Base-by-base conservation (phyloP, 2,329 filamentous ascomycete genomes). In the Microcyclosporella mali region DNA sequence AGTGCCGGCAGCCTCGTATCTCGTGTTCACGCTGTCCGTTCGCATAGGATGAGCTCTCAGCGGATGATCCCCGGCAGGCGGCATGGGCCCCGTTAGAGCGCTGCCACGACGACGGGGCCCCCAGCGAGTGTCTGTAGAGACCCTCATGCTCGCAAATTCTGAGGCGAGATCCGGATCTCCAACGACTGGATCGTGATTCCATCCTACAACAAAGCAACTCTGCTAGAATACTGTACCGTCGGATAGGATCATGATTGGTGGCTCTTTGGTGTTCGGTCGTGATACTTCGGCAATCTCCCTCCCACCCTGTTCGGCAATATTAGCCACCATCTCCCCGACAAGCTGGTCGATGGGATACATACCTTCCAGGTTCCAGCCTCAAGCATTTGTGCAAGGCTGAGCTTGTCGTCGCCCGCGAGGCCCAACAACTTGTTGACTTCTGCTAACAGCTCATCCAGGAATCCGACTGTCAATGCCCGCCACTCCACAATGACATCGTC, bases 351-450 rank as follows among this genome's bases (percentile, higher is more conserved):
- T 29, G 10, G 16, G 1, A 40, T n/a, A 56, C 78, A 69, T 66
- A 92, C 89, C 85, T 97, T 97, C 90, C 92, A 98, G 61, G 87
- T 94, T 39, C 92, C 92, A 11, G 90, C 92, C 66, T 97, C 92
- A 14, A 98, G 74, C 70, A 98, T 80, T 65, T 98, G 92, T 4
- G 89, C 81, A 54, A 97, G 67, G 31, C 73, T 85, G 62, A 98
- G 68, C 55, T 74, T 73, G 53, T 90, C 80, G 29, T 78, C 70
- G 3, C 85, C 87, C 6, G 72, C 74, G 31, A 95, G 67, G 43
- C 78, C 79, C 36, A 95, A 66, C 36, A 77, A 68, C 31, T 71
- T 66, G 62, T 86, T 87, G 53, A 88, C 83, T 46, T 85, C 81
- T 2, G 71, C 71, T 14, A 85, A 70, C 10, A 89, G 70, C 54